Evolutionary conservation across 495 filamentous ascomycete species (phyloP).

Genomic region (Melanomma pulvis-pyrius): DNA sequence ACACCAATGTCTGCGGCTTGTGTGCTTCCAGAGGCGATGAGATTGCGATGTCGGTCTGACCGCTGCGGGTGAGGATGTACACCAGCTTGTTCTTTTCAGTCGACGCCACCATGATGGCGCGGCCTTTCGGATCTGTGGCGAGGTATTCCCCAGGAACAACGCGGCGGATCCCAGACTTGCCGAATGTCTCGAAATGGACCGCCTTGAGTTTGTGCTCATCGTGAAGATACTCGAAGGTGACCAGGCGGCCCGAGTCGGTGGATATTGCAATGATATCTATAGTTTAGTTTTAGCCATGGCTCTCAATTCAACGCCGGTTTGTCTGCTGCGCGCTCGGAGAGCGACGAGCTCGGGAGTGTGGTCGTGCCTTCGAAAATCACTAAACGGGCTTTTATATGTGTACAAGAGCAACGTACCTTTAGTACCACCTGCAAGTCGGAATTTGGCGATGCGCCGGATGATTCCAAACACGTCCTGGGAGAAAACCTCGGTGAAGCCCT

Average conservation of each 20-base stretch:
- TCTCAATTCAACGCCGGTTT: constrained; percentile 30
- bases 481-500: constrained; percentile 80
- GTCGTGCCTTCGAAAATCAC: constrained; percentile 83
- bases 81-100: constrained; percentile 99
- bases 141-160: constrained; percentile 95
- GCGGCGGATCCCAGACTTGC: constrained; percentile 92
- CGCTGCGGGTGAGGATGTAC: constrained; percentile 95
- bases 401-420: constrained; percentile 78
- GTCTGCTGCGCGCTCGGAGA: constrained; percentile 4
- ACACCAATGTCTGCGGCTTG: constrained; percentile 89
- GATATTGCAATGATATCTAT: constrained; percentile 95
- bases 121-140: constrained; percentile 89
- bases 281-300: constrained; percentile 64
- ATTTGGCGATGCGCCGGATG: constrained; percentile 82
- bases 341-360: constrained; percentile 27
- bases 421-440: constrained; percentile 86
- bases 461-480: constrained; percentile 96
- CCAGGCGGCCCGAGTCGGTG: constrained; percentile 92
- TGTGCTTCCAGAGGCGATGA: constrained; percentile 98
- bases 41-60: constrained; percentile 90
- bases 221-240: constrained; percentile 88
- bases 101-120: constrained; percentile 90
- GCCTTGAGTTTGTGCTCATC: constrained; percentile 85
- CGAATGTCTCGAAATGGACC: constrained; percentile 94
- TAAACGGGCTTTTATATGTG: constrained; percentile 62